phyloP scores from a whole-genome alignment of 2,329 filamentous ascomycete species.

The Phaeosphaeria sp. region DNA sequence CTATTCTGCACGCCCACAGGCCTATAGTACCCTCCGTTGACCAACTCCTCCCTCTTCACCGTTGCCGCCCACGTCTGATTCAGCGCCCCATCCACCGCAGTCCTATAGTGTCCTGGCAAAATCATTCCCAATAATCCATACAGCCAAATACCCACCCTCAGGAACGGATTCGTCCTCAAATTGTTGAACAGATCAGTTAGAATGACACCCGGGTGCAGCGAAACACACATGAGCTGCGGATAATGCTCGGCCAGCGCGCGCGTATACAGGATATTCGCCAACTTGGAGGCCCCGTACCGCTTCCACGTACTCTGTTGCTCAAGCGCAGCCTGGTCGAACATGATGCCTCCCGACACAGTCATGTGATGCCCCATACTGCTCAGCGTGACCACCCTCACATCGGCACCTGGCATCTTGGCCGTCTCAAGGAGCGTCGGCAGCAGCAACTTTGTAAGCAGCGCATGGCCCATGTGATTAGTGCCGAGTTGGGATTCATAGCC shows the following conservation, averaged over 20 bases:
- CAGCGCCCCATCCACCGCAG: conserved; percentile 44
- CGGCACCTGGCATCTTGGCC: conserved; percentile 43
- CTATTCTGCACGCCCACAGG: conserved; percentile 36
- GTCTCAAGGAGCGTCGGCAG: conserved; percentile 53
- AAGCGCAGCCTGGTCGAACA: conserved; percentile 45
- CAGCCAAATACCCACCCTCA: conserved; percentile 33
- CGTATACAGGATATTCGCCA: conserved; percentile 58
- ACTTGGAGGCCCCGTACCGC: conserved; percentile 58
- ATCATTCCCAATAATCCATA: conserved; percentile 28
- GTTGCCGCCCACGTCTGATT: conserved; percentile 54
- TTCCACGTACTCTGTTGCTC: conserved; percentile 35
- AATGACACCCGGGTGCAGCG: conserved; percentile 59
- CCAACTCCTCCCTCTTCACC: conserved; percentile 39
- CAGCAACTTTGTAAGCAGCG: conserved; percentile 55
- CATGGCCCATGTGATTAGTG: conserved; percentile 60
- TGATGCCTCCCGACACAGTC: conserved; percentile 37
- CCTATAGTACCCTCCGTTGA: conserved; percentile 52
- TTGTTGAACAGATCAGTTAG: conserved; percentile 51
- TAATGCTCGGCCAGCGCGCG: conserved; percentile 52
- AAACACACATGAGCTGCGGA: conserved; percentile 52
- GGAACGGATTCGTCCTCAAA: conserved; percentile 29
- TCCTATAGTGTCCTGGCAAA: conserved; percentile 39
- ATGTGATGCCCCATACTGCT: conserved; percentile 40
- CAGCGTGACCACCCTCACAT: conserved; percentile 56
- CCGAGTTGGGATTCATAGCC: conserved; percentile 60